Percentiles rank a stretch among this genome's conserved stretches.
Evolutionary conservation across 1,284 basidiomycete species (phyloP).

Genomic region (Mycosarcoma maydis): DNA sequence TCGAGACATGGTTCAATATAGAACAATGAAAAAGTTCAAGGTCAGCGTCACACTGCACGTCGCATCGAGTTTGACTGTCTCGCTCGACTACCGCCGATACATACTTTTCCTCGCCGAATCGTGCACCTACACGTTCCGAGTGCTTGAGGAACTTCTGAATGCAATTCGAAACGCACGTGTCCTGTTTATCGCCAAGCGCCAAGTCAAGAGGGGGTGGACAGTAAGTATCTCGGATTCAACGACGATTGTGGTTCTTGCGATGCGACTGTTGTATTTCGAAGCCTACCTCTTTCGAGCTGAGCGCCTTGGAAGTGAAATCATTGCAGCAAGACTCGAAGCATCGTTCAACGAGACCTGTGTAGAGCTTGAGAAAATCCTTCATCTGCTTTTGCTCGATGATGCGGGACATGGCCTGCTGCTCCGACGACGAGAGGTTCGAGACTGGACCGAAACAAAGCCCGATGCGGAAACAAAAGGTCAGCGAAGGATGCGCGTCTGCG

Average conservation of each 20-base stretch:
- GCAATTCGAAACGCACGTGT: slow-evolving; percentile 73
- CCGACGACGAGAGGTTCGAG: slow-evolving; percentile 59
- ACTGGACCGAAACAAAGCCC: slow-evolving; percentile 29
- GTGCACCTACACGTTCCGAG: slow-evolving; percentile 89
- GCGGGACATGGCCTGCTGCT: slow-evolving; percentile 63
- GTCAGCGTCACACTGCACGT: too few species aligned
- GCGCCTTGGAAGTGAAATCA: slow-evolving; percentile 93
- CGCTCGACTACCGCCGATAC: slow-evolving; percentile 11
- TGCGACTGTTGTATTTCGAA: too few species aligned
- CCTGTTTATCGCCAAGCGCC: slow-evolving; percentile 63
- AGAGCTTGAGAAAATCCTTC: slow-evolving; percentile 96
- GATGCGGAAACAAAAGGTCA: slow-evolving; percentile 1
- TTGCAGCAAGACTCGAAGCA: slow-evolving; percentile 95
- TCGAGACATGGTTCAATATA: too few species aligned
- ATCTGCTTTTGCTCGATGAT: slow-evolving; percentile 74
- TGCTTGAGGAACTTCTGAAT: slow-evolving; percentile 96
- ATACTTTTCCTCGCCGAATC: slow-evolving; percentile 72
- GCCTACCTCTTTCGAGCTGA: slow-evolving; percentile 88
- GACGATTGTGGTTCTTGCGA: too few species aligned
- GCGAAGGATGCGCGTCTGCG: too few species aligned
- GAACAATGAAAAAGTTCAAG: too few species aligned
- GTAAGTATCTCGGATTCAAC: too few species aligned
- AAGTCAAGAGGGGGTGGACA: neutral
- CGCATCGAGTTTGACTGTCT: too few species aligned
- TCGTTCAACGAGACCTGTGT: slow-evolving; percentile 93